phyloP scores from a whole-genome alignment of 192 early-diverging fungal genomes.

The Spinellus fusiger region DNA sequence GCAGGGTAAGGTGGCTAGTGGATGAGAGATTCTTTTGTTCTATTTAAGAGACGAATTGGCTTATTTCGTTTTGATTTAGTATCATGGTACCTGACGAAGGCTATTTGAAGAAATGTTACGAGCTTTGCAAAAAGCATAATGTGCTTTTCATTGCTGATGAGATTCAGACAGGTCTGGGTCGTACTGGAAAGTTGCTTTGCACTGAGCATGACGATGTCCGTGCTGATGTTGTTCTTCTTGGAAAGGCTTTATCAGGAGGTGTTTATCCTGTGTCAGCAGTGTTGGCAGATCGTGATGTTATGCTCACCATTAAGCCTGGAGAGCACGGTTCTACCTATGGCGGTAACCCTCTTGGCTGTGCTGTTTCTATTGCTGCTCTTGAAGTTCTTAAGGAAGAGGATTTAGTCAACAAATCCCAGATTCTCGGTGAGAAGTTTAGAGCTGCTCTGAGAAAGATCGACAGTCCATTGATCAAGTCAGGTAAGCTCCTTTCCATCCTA shows the following conservation, averaged over 20 bases:
- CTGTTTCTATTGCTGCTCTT: conserved; percentile 91
- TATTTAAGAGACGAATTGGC: not conserved
- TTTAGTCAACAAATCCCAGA: conserved; percentile 70
- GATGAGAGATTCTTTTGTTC: not conserved
- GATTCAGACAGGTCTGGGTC: conserved; percentile 94
- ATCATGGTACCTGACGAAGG: conserved; percentile 93
- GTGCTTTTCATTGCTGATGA: conserved; percentile 98
- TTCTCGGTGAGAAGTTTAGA: conserved; percentile 86
- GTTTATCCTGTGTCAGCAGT: conserved; percentile 96
- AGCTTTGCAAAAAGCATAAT: conserved; percentile 96
- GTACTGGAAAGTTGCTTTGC: conserved; percentile 93
- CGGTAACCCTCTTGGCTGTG: conserved; percentile 92
- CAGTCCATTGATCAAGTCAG: conserved; percentile 64
- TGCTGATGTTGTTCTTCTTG: conserved; percentile 90
- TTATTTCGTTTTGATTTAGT: conserved; percentile 28
- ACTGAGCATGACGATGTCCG: conserved; percentile 90
- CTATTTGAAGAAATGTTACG: conserved; percentile 81
- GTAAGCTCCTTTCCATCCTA: conserved; percentile 1
- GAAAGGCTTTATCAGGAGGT: conserved; percentile 97
- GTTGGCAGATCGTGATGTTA: conserved; percentile 73
- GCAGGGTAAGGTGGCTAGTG: conserved; percentile 56
- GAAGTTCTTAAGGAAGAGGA: conserved; percentile 93
- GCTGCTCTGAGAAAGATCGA: conserved; percentile 65
- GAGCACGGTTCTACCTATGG: conserved; percentile 99
- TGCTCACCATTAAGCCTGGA: conserved; percentile 79